These are phyloP conservation scores for Plasmodium coatneyi DNA, from an alignment of 169 alveolate species.

Conservation along the genomic window DNA sequence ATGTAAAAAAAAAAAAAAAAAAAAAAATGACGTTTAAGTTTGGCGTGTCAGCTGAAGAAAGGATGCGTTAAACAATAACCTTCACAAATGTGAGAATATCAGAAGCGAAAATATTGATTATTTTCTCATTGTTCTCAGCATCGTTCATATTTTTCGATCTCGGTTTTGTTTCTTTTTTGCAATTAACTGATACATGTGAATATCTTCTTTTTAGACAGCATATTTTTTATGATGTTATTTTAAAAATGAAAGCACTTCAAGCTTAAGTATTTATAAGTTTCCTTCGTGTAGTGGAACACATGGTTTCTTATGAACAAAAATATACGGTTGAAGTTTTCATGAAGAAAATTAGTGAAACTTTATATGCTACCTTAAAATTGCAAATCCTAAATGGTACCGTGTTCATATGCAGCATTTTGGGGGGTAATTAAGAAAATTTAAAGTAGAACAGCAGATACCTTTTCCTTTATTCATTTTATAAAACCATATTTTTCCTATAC, in stretches of 20 bases:
- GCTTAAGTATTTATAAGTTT: background rate
- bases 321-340: background rate
- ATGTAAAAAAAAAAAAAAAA: background rate
- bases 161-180: background rate
- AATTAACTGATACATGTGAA: background rate
- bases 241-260: background rate
- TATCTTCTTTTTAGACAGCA: background rate
- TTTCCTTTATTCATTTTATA: background rate
- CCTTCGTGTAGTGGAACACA: background rate
- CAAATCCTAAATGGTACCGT: background rate
- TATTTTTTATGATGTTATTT: background rate
- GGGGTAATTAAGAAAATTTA: background rate
- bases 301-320: background rate
- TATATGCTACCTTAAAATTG: background rate
- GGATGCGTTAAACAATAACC: background rate
- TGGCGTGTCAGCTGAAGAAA: background rate
- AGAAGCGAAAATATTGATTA: background rate
- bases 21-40: background rate
- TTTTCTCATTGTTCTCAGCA: slow-evolving; percentile 1
- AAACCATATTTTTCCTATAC: background rate
- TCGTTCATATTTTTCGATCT: background rate
- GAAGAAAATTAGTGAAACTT: background rate
- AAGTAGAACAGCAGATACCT: background rate
- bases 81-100: background rate
- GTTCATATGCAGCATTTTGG: background rate